Evolutionary conservation across 2,329 filamentous ascomycete genomes (phyloP), one percentile per base, ranked within the genome.

Genomic region (Leptographium wingfieldii): DNA sequence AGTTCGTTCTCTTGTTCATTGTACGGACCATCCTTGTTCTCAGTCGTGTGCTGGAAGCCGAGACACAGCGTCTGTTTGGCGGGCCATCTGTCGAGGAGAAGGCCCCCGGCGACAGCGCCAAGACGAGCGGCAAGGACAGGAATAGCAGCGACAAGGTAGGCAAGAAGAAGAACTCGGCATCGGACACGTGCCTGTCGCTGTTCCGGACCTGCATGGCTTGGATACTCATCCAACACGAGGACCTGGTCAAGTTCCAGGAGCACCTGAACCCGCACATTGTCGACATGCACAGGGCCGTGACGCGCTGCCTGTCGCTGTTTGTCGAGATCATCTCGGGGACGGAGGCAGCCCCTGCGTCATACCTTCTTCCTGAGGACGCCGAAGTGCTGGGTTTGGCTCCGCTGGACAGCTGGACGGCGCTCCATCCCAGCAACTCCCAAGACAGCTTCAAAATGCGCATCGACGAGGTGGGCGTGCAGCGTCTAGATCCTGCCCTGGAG

Each of bases 1-100:
- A 82, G 61, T 91, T 86, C 67, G 84, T 88, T 61, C 77, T 95
- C 53, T 80, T 85, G 29, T 81, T 95, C 63, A 96, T 95, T 67
- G 77, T 90, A 55, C 86, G 86, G 57, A 90, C 87, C 11, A 86
- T 95, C 66, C 82, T 85, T 60, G 81, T 82, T 0, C 77, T 96
- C 38, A 80, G 92, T 54, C 84, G 86, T 58, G 75, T 86, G 33
- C 76, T 95, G 43, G 77, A 64, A 14, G 43, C 49, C 5, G 60
- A 62, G 33, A 59, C 55, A 5, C 25, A 61, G 27, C 63, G 58
- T 2, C 57, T 63, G 27, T 60, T 62, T 16, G 60, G 61, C 61
- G 49, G 48, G 9, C 29, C 46, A 7, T 33, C 49, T 2, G 40
- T 58, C n/a, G 51, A 59, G 46, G 33, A 55, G 14, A 33, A 35